Conservation (phyloP, 345 rosid species). For the Populus ilicifolia region DNA sequence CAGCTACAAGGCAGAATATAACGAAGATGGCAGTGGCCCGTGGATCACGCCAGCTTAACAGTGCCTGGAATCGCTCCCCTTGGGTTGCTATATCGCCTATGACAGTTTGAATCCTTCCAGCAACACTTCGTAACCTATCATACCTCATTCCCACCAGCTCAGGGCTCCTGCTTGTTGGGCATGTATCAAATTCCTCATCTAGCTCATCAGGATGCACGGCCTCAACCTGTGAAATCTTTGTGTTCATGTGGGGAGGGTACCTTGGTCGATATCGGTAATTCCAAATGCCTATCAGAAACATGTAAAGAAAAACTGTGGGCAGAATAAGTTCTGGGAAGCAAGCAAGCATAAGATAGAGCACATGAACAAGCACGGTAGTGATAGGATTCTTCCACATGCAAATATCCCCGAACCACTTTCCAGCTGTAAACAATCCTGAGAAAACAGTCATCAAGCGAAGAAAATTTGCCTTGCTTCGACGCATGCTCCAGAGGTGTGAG, state of each 20-base stretch:
- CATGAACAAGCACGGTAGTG: conserved; percentile 33
- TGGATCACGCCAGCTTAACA: conserved; percentile 34
- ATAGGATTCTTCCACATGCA: conserved; percentile 35
- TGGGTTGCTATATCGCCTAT: conserved; percentile 38
- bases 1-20: conserved; percentile 24
- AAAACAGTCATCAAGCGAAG: conserved; percentile 32
- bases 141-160: conserved; percentile 33
- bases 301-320: conserved; percentile 31
- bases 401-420: conserved; percentile 31
- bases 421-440: conserved; percentile 29
- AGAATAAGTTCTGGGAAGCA: conserved; percentile 37
- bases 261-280: conserved; percentile 32
- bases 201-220: conserved; percentile 31
- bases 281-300: conserved; percentile 35
- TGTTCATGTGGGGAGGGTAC: conserved; percentile 36
- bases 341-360: conserved; percentile 32
- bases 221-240: conserved; percentile 34
- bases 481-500: conserved; percentile 36
- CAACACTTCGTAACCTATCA: conserved; percentile 29
- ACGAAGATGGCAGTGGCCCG: conserved; percentile 28
- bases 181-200: conserved; percentile 35
- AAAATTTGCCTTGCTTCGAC: conserved; percentile 33
- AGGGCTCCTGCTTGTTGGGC: conserved; percentile 30
- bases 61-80: conserved; percentile 33
- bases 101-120: conserved; percentile 34